Evolutionary conservation across 2,329 filamentous ascomycete genomes (phyloP), one percentile per base, ranked within the genome.

Genomic region (Arthrobotrys conoides): DNA sequence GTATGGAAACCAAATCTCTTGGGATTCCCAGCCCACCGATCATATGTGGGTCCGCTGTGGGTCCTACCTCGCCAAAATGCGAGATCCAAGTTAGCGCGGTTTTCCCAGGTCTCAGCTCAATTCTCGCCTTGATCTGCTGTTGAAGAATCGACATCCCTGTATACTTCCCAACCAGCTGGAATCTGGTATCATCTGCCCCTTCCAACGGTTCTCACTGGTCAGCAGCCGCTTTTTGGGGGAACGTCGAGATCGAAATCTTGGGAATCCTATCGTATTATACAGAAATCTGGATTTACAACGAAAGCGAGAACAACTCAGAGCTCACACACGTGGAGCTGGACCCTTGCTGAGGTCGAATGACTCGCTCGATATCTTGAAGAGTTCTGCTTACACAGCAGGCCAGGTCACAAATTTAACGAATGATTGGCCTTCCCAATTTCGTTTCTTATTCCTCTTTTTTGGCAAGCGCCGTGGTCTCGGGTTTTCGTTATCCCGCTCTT

Each of bases 81-180:
- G 33, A 65, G 61, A 65, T 65, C 61, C 24, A 33, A 36, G 57
- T 61, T 61, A 61, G 57, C 57, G 57, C 24, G 6, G 33, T 44
- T 61, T 44, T 61, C 14, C 57, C 57, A 44, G 36, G 57, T 44
- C 55, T 61, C 33, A 61, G 33, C 33, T 57, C 33, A 16, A 57
- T 38, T 14, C 53, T 41, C 33, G 53, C 33, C 30, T 36, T 12
- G 57, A 61, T 20, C 49, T 44, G 24, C 22, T 48, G 48, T 30
- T 46, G 18, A 36, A 68, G 30, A 67, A 73, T 73, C n/a, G 2
- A 59, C 18, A 73, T 73, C 70, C 70, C 70, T 73, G 70, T 73
- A 61, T 36, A 73, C 49, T 73, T 67, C 41, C 70, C 70, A 73
- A 18, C 51, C 16, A 12, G 22, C 18, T 59, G 70, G 70, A 24